A percentile compares a stretch with the other conserved stretches of the same genome.
Conservation (phyloP, 192 early-diverging fungal genomes). For the Glomus cerebriforme region DNA sequence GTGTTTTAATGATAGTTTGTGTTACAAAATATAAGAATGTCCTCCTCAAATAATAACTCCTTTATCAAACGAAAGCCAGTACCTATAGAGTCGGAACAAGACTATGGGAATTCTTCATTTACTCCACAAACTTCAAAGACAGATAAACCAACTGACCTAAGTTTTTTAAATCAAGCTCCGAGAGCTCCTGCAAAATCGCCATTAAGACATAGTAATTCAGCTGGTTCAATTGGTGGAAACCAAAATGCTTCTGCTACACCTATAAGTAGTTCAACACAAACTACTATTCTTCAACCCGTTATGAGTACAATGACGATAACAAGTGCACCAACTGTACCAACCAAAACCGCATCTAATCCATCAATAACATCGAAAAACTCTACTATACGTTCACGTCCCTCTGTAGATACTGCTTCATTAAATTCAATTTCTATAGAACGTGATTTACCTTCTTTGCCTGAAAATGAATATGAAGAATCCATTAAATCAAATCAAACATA, state of each 20-base stretch:
- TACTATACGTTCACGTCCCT: background rate
- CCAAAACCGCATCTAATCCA: background rate
- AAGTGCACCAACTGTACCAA: background rate
- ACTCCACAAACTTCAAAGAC: background rate
- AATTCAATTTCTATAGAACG: background rate
- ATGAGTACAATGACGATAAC: conserved; percentile 28
- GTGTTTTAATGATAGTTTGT: background rate
- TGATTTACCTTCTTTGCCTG: background rate
- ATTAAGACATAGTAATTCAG: background rate
- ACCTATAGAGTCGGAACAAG: background rate
- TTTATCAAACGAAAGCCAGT: background rate
- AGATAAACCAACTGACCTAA: background rate
- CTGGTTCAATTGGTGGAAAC: background rate
- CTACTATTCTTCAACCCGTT: conserved; percentile 29
- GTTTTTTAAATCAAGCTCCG: conserved; percentile 9
- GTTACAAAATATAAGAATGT: background rate
- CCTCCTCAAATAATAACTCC: background rate
- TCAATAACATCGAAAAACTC: background rate
- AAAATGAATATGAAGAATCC: background rate
- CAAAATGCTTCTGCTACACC: background rate
- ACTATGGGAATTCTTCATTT: background rate
- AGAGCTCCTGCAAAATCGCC: conserved; percentile 24
- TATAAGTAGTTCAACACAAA: conserved; percentile 23
- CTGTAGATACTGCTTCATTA: background rate
- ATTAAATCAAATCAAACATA: background rate